Percentiles rank a stretch among this genome's conserved stretches.
Conservation (phyloP, 2,329 filamentous ascomycete species). For the Microcyclospora pomicola region DNA sequence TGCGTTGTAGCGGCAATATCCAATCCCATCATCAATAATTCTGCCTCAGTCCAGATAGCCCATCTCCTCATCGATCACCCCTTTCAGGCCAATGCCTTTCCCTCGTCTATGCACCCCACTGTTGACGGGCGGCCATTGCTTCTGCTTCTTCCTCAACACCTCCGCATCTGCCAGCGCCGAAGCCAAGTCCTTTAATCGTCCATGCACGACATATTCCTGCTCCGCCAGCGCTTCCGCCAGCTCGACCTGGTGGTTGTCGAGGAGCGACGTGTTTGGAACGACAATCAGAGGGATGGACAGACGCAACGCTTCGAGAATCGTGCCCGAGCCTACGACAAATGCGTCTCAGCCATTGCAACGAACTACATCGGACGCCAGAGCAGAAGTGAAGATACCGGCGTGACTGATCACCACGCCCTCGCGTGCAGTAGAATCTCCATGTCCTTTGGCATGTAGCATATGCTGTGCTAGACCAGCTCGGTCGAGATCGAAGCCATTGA, state of each 20-base stretch:
- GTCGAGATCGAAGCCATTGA: conserved; percentile 55
- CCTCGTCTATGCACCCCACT: conserved; percentile 29
- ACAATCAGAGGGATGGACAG: conserved; percentile 67
- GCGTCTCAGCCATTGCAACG: background rate
- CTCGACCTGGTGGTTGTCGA: conserved; percentile 86
- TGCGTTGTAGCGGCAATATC: too few species aligned
- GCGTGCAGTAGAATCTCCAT: conserved; percentile 22
- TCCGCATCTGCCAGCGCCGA: conserved; percentile 37
- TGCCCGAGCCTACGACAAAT: conserved; percentile 59
- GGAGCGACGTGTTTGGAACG: conserved; percentile 67
- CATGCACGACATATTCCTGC: conserved; percentile 65
- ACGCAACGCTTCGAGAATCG: conserved; percentile 70
- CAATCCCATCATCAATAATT: too few species aligned
- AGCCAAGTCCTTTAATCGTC: conserved; percentile 44
- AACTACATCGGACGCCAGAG: background rate
- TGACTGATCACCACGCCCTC: conserved; percentile 76
- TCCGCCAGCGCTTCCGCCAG: conserved; percentile 62
- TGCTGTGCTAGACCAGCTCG: conserved; percentile 42
- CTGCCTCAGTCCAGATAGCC: conserved; percentile 36
- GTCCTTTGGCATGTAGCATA: conserved; percentile 41
- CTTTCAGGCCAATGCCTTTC: conserved; percentile 28
- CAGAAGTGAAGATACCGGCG: conserved; percentile 46
- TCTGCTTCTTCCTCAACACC: conserved; percentile 27
- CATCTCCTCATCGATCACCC: conserved; percentile 45
- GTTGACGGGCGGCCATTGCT: conserved; percentile 38